A percentile compares a stretch with the other conserved stretches of the same genome.
Evolutionary conservation across 169 alveolate genomes (phyloP).

Genomic region (Cryptosporidium canis): DNA sequence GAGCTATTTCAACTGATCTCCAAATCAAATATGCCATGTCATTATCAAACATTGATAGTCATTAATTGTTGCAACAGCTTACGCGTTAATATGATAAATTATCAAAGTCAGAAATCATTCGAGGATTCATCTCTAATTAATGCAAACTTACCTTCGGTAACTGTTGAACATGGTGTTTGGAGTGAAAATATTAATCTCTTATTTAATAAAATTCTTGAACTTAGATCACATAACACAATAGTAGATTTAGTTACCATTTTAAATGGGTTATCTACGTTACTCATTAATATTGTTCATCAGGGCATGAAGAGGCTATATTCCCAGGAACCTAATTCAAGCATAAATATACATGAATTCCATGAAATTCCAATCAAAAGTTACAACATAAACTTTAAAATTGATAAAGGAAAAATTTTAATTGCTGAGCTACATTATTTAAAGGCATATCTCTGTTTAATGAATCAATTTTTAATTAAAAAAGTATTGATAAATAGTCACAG

Average conservation of each 20-base stretch:
- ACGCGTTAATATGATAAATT: neutral
- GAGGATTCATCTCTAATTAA: neutral
- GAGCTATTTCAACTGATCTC: constrained; percentile 37
- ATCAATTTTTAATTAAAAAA: constrained; percentile 8
- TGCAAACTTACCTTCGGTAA: neutral
- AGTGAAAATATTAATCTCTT: neutral
- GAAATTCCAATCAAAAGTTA: neutral
- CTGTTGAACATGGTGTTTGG: neutral
- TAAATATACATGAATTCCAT: neutral
- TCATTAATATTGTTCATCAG: constrained; percentile 38
- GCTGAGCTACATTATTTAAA: neutral
- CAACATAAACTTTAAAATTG: neutral
- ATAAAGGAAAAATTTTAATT: neutral
- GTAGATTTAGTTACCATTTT: neutral
- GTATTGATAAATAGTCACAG: neutral
- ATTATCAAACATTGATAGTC: neutral
- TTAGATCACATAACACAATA: neutral
- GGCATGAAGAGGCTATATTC: neutral
- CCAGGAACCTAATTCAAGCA: neutral
- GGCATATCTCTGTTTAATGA: constrained; percentile 5
- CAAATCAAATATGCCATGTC: neutral
- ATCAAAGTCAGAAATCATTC: neutral
- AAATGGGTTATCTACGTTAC: constrained; percentile 16
- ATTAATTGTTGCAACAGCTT: neutral
- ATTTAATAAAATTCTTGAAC: neutral